Conservation (phyloP, 768 basidiomycete species). For the Psilocybe azurescens region DNA sequence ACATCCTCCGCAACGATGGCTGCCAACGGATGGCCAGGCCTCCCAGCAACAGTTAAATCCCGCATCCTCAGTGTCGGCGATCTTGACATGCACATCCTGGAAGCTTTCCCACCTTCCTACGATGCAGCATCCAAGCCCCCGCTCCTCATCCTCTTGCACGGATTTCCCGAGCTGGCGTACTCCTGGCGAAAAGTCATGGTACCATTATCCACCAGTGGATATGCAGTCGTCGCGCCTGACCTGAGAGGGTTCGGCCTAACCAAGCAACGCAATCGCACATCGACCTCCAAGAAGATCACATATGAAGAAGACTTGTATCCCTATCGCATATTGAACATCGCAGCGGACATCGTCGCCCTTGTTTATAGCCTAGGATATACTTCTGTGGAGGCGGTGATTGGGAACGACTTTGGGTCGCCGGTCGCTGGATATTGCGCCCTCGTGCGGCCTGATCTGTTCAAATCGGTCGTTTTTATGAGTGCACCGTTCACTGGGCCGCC, state of each 20-base stretch:
- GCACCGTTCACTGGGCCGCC: slow-evolving; percentile 57
- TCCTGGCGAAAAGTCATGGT: slow-evolving; percentile 66
- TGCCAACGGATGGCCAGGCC: slow-evolving; percentile 7
- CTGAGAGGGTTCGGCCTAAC: slow-evolving; percentile 60
- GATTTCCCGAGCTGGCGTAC: slow-evolving; percentile 70
- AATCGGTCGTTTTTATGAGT: slow-evolving; percentile 63
- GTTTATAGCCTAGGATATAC: slow-evolving; percentile 55
- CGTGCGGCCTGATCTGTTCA: slow-evolving; percentile 60
- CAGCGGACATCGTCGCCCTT: slow-evolving; percentile 55
- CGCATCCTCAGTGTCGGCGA: slow-evolving; percentile 49
- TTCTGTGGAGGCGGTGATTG: slow-evolving; percentile 53
- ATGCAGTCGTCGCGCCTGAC: slow-evolving; percentile 69
- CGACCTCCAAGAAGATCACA: slow-evolving; percentile 22
- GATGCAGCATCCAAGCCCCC: slow-evolving; percentile 34
- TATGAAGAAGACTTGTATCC: slow-evolving; percentile 57
- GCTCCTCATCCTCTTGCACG: slow-evolving; percentile 63
- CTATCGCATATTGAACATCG: slow-evolving; percentile 56
- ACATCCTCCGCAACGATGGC: neutral
- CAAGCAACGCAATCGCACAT: slow-evolving; percentile 15
- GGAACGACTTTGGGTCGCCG: slow-evolving; percentile 64
- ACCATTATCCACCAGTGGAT: slow-evolving; percentile 55
- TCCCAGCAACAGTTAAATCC: slow-evolving; percentile 40
- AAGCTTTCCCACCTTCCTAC: slow-evolving; percentile 39
- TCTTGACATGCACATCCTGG: slow-evolving; percentile 57
- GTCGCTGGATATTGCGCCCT: slow-evolving; percentile 60